phyloP scores from a whole-genome alignment of 106 monocot species.

The Agapanthus africanus region DNA sequence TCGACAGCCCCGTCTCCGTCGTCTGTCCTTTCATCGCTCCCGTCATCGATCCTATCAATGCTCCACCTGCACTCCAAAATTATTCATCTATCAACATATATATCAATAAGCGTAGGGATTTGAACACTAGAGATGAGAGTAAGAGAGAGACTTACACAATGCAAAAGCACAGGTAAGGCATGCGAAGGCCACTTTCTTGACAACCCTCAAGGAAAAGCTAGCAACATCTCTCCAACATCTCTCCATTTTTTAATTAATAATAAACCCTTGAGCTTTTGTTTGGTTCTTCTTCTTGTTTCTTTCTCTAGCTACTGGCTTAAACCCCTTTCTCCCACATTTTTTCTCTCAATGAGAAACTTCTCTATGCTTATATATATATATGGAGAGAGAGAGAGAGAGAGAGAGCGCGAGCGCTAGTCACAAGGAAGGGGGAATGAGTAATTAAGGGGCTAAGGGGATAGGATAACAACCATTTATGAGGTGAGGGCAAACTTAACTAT shows the following conservation, averaged over 20 bases:
- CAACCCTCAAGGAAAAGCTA: not conserved
- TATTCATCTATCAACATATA: not conserved
- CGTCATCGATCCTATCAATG: constrained; percentile 38
- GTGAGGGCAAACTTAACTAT: not conserved
- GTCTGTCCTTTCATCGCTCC: constrained; percentile 54
- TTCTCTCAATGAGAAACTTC: not conserved
- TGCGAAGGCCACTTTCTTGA: constrained; percentile 2
- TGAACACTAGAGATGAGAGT: not conserved
- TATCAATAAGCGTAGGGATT: not conserved
- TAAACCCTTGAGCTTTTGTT: not conserved
- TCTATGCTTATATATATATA: too few relatives aligned
- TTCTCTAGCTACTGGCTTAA: not conserved
- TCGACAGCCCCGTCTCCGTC: constrained; percentile 49
- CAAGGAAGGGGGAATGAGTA: too few relatives aligned
- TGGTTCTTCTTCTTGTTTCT: not conserved
- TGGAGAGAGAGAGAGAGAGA: too few relatives aligned
- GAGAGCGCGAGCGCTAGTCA: too few relatives aligned
- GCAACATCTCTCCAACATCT: not conserved
- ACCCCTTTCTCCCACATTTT: not conserved
- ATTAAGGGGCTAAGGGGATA: not conserved
- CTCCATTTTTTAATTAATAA: constrained; percentile 2
- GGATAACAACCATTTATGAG: too few relatives aligned
- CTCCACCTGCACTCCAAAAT: constrained; percentile 34
- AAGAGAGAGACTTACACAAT: constrained; percentile 1
- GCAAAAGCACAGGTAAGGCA: constrained; percentile 4